These are phyloP conservation scores for Populus deltoides DNA, from an alignment of 345 rosid genomes.

Conservation along the genomic window DNA sequence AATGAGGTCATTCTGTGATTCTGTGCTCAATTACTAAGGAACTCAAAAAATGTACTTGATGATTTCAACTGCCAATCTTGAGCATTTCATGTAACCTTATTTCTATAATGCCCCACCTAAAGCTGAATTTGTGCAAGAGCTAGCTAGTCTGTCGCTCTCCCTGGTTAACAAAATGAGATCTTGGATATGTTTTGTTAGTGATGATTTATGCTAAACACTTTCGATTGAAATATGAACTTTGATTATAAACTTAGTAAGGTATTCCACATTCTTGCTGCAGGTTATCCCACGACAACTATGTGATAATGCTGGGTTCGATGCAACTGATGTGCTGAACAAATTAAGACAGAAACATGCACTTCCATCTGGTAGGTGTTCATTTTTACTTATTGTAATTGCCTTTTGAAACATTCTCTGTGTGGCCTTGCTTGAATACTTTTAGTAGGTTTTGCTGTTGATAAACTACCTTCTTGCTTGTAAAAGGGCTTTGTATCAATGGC, in stretches of 20 bases:
- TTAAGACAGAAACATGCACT: slow-evolving; percentile 92
- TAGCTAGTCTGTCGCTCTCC: background rate
- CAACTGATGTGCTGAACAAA: slow-evolving; percentile 97
- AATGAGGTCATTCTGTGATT: background rate
- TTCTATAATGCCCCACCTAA: background rate
- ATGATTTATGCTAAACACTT: background rate
- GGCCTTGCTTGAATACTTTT: background rate
- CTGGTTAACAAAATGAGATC: background rate
- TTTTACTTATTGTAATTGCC: background rate
- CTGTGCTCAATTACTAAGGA: background rate
- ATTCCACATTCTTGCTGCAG: slow-evolving; percentile 35
- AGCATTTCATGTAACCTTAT: background rate
- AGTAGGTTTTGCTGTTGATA: background rate
- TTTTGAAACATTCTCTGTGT: background rate
- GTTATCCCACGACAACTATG: slow-evolving; percentile 94
- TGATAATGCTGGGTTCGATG: slow-evolving; percentile 99
- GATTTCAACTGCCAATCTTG: background rate
- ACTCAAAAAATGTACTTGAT: background rate
- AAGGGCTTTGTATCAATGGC: background rate
- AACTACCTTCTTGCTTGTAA: background rate
- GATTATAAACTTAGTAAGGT: background rate
- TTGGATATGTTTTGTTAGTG: background rate
- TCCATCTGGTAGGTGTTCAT: slow-evolving; percentile 59
- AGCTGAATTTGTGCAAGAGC: background rate
- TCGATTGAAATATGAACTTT: background rate